Base-by-base conservation (phyloP, 1,284 basidiomycete genomes). In the Neotropicomus parvogracilis region DNA sequence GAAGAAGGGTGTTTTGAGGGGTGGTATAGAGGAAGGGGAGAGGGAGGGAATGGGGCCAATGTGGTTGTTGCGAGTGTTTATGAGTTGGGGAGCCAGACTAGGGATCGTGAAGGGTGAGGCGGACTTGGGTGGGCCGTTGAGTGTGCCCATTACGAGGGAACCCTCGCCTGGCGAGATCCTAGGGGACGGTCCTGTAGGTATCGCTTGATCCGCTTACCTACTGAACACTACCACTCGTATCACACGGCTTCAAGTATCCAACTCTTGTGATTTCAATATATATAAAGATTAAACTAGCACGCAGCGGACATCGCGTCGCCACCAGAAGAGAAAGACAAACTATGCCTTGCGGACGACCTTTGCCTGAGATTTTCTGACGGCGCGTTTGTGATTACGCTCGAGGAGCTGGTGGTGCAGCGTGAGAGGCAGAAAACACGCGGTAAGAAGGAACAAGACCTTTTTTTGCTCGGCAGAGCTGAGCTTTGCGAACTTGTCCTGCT, bases 381-480 rank as follows among this genome's bases (percentile, higher is more conserved):
- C 68, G 31, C 83, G 81, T 66, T 88, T 91, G 53, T 81, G 81
- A 59, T 88, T 88, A 54, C 84, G 82, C 47, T 90, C 88, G 50
- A 88, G 70, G 54, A 78, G 70, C 83, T 87, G 54, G 12, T 42
- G 16, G 36, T 14, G 1, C 17, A 26, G 44, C 19, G 31, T 47
- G 10, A 54, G 44, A 39, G 9, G 14, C 10, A 19, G 13, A 12
- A 11, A 21, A 13, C 21, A 29, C 1, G 46, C 20, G 46, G 38
- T 31, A 33, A 29, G 26, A 40, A 47, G 39, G n/a, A 5, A 40
- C 36, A 1, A 43, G 38, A 83, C 83, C 80, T 88, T 91, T 74
- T 87, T 84, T 71, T 91, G 86, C 64, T 94, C 91, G 46, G 85
- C 79, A 31, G 90, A 80, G 58, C 81, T 85, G 55, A 94, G 75